A percentile compares a stretch with the other conserved stretches of the same genome.
phyloP scores from a whole-genome alignment of 2,329 filamentous ascomycete genomes.

The Zopfia rhizophila region DNA sequence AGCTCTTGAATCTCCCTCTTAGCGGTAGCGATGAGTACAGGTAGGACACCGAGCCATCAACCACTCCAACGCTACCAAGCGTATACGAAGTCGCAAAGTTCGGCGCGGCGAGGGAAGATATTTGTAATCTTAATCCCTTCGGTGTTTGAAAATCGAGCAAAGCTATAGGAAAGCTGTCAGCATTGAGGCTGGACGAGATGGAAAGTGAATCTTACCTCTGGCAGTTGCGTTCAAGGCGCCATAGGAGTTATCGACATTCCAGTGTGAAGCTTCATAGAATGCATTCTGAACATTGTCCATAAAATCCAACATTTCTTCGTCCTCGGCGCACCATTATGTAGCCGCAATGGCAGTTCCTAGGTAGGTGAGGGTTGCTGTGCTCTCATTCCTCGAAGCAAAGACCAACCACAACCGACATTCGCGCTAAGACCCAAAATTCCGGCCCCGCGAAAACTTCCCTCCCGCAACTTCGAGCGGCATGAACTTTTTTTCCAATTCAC shows the following conservation, averaged over 20 bases:
- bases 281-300: conserved; percentile 96
- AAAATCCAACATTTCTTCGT: conserved; percentile 83
- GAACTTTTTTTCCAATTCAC: conserved; percentile 39
- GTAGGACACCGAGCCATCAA: conserved; percentile 97
- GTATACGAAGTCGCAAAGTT: conserved; percentile 96
- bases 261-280: conserved; percentile 86
- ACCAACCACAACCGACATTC: conserved; percentile 14
- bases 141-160: conserved; percentile 91
- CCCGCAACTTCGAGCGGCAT: conserved; percentile 31
- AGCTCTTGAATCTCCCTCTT: conserved; percentile 73
- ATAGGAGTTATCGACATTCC: conserved; percentile 94
- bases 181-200: conserved; percentile 17
- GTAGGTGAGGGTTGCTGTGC: neutral
- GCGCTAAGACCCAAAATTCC: conserved; percentile 42
- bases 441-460: conserved; percentile 46
- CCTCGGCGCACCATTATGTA: conserved; percentile 34
- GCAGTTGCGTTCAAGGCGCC: conserved; percentile 84
- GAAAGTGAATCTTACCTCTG: conserved; percentile 66
- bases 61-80: conserved; percentile 86
- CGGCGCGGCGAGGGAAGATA: conserved; percentile 90
- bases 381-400: neutral
- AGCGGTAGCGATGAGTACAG: conserved; percentile 91
- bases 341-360: neutral
- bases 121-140: conserved; percentile 81
- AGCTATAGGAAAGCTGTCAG: conserved; percentile 60